Base-by-base conservation (phyloP, 2,329 filamentous ascomycete genomes). In the Phyllosticta capitalensis region DNA sequence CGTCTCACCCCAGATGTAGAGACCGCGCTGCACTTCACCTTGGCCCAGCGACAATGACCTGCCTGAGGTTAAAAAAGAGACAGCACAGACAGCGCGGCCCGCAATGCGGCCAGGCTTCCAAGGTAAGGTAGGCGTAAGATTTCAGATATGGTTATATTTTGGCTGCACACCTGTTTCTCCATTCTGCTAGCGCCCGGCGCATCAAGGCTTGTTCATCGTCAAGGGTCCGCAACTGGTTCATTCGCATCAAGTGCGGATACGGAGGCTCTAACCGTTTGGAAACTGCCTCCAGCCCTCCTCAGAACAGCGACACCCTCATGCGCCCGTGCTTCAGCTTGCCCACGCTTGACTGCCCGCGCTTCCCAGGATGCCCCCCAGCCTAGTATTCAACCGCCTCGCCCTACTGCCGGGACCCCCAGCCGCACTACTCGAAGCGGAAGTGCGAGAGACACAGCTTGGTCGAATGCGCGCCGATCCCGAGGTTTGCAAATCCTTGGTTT, bases 281-380 rank as follows among this genome's bases (percentile, higher is more conserved):
- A 73, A 73, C 71, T 66, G 65, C 62, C 67, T 66, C 68, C 67
- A 62, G 63, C 64, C 63, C 61, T 51, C 61, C 68, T 67, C 63
- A 67, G 69, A 66, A 59, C 58, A 65, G 62, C 65, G 62, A 52
- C 63, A 57, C 56, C 61, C 21, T 30, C 51, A 54, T 58, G 51
- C 51, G 54, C 54, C 51, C 56, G 51, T 54, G 56, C 56, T 22
- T 24, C 21, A 19, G 30, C 30, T 38, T 12, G 9, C 30, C 30
- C 30, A 38, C 30, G 30, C 30, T 38, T 38, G 2, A 17, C 30
- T 38, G 30, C 30, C 9, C 30, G 30, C 30, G 30, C 30, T 38
- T 38, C 30, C 30, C 30, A 17, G 30, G 30, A 38, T 38, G 30
- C 30, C 30, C 30, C 30, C 30, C 30, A 38, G 30, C 30, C 30